Base-by-base conservation (phyloP, 164 flowering plant genomes). In the Echeveria elegans region DNA sequence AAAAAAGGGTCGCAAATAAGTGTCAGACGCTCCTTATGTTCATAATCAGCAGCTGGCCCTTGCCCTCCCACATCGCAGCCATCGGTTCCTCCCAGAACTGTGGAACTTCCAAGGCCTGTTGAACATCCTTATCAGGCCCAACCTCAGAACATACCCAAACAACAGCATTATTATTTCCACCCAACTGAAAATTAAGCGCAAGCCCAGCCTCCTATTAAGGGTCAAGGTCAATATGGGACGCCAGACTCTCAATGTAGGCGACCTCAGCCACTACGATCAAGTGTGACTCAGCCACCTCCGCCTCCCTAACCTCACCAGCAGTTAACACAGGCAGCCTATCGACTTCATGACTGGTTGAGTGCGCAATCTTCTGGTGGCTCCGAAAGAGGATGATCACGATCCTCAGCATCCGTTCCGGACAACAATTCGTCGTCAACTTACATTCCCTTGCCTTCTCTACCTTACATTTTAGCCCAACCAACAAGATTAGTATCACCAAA, bases 281-380 rank as follows among this genome's bases (percentile, higher is more conserved):
- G 82, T 63, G 79, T 74, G 9, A 86, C 64, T 70, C 90, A 78
- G 71, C 31, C 28, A 50, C 56, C 23, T 50, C 56, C 82, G 5
- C 79, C 75, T 70, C 77, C 72, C 18, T 65, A 68, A 48, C 66
- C 43, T 48, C 92, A 80, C 53, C 72, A 14, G 16, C 52, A 47
- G 50, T 16, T 14, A 1, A 3, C 50, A 8, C 50, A 48, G 97
- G 9, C 90, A 83, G 74, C 80, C 88, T 32, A 73, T 90, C 67
- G 98, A 93, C 75, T 85, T 88, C 59, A 93, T 2, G 98, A 93
- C 80, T 86, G 88, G 83, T 76, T 93, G 85, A 84, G 85, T 72
- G 77, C 68, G 31, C 86, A 80, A 65, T 73, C 86, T 29, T 73
- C 89, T 24, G 85, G 83, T 1, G 82, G 79, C 45, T 63, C 88